These are phyloP conservation scores for Zasmidium citrigriseum DNA, from an alignment of 2,329 filamentous ascomycete species.

Conservation along the genomic window DNA sequence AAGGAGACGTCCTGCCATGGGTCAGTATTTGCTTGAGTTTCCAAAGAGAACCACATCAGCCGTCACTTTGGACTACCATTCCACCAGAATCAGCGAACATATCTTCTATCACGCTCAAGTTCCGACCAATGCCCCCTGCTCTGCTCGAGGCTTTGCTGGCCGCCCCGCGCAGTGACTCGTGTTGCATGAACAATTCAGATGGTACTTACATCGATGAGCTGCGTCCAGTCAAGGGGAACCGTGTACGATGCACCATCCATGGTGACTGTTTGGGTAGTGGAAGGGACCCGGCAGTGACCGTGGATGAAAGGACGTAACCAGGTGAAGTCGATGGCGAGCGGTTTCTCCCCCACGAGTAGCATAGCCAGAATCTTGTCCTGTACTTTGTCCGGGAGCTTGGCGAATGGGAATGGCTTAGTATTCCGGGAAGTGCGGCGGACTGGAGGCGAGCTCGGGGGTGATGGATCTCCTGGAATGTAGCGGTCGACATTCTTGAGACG, in stretches of 20 bases:
- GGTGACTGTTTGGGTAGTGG: constrained; percentile 6
- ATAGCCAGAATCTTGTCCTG: constrained; percentile 18
- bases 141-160: no score
- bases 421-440: not conserved
- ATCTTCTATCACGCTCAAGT: no score
- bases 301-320: constrained; percentile 23
- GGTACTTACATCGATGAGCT: constrained; percentile 3
- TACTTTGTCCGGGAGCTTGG: constrained; percentile 14
- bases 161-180: no score
- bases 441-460: not conserved
- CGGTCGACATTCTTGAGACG: constrained; percentile 17
- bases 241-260: constrained; percentile 8
- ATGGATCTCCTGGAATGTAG: constrained; percentile 12
- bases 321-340: constrained; percentile 22
- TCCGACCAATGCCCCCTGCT: no score
- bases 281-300: constrained; percentile 19
- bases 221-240: constrained; percentile 11
- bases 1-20: constrained; percentile 1
- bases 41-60: not conserved
- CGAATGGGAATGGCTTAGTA: constrained; percentile 12
- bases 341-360: constrained; percentile 13
- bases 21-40: not conserved
- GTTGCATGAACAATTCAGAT: no score
- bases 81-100: no score
- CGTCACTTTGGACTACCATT: no score